A percentile compares a stretch with the other conserved stretches of the same genome.
phyloP scores from a whole-genome alignment of 2,329 filamentous ascomycete species.

The Lachnellula hyalina region DNA sequence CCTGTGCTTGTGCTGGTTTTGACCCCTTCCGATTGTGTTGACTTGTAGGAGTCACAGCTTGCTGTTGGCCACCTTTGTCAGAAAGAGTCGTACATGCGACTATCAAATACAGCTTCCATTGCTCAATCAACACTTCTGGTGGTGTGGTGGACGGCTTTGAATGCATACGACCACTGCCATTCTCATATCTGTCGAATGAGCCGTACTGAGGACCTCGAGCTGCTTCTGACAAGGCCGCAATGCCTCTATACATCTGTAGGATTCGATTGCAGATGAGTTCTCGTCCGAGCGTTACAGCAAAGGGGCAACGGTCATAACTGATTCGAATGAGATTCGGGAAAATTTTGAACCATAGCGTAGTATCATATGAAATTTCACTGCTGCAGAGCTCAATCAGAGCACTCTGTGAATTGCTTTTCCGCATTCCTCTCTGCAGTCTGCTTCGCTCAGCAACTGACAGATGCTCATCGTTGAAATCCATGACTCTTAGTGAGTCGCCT shows the following conservation, averaged over 20 bases:
- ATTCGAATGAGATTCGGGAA: conserved; percentile 93
- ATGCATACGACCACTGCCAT: conserved; percentile 41
- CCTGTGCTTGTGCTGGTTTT: conserved; percentile 60
- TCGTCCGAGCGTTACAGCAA: conserved; percentile 83
- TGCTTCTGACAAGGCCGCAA: conserved; percentile 72
- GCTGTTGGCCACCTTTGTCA: conserved; percentile 64
- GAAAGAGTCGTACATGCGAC: conserved; percentile 95
- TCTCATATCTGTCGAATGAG: conserved; percentile 41
- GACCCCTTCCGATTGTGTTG: conserved; percentile 82
- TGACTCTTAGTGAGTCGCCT: conserved; percentile 78
- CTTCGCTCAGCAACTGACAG: conserved; percentile 89
- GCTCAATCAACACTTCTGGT: conserved; percentile 84
- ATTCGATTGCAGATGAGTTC: conserved; percentile 91
- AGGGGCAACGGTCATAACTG: conserved; percentile 84
- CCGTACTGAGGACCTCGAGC: conserved; percentile 60
- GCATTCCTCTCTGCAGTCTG: conserved; percentile 82
- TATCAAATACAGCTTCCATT: conserved; percentile 96
- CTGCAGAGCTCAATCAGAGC: conserved; percentile 91
- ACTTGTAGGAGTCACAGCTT: conserved; percentile 47
- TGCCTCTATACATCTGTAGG: conserved; percentile 84
- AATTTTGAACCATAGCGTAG: conserved; percentile 94
- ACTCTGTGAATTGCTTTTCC: conserved; percentile 76
- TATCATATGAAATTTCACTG: conserved; percentile 91
- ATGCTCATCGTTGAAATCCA: conserved; percentile 89
- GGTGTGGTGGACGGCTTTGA: conserved; percentile 62